Base-by-base conservation (phyloP, 1,139 yeast genomes). In the Debaryomycetaceae sp. region DNA sequence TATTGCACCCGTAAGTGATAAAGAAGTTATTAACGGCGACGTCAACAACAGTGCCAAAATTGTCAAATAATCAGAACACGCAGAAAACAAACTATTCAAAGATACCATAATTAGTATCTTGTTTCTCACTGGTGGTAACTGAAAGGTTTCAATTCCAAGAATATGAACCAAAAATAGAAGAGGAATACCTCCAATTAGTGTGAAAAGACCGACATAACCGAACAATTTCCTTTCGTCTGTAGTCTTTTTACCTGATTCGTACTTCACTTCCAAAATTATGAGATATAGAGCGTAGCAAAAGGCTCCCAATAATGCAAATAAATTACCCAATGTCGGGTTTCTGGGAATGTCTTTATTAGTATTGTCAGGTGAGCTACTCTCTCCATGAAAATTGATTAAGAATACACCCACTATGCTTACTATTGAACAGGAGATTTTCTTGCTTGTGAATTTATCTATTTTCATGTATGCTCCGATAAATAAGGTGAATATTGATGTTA, bases 11-110 rank as follows among this genome's bases (percentile, higher is more conserved):
- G 81, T 74, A 31, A 78, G 56, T 4, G 81, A 74, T 31, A 78
- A 61, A 6, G 80, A 68, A 2, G 79, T 73, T 7, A 77, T 70
- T 41, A 78, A 61, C 0, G 83, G 83, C 39, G 79, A 74, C 0
- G 81, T 77, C 34, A 76, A 61, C 18, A 78, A 53, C 65, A 77
- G 67, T 5, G 82, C 80, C 28, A 75, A 51, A 6, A 76, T 67
- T 1, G 78, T 72, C 17, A 67, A 58, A 44, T 68, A 78, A 49
- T 78, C 82, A 0, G 81, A 75, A 5, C 73, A 52, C 22, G 73
- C 72, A 3, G 77, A 70, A 35, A 73, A 65, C 2, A 74, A 50
- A 0, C 80, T 78, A 44, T 75, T 70, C 31, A 66, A 43, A 0
- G 72, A 30, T 1, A 77, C 53, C 56, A 69, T 62, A 3, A 53